phyloP scores from a whole-genome alignment of 2,329 filamentous ascomycete genomes.

The Dactylellina leptospora region DNA sequence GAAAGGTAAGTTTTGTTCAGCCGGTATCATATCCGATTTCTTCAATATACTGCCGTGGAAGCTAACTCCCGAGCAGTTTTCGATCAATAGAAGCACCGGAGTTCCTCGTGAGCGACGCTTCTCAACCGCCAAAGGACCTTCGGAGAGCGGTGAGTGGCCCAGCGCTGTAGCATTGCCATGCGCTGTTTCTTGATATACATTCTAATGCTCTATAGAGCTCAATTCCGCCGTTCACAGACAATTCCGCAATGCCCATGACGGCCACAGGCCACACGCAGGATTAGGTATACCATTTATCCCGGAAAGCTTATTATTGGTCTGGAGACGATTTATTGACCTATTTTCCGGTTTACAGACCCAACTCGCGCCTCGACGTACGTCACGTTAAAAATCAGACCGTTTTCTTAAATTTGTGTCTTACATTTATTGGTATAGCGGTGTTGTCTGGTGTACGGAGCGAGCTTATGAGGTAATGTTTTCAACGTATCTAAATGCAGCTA shows the following conservation, averaged over 20 bases:
- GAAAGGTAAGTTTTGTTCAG: slow-evolving; percentile 50
- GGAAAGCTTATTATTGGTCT: not conserved
- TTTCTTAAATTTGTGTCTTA: not conserved
- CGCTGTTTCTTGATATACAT: not conserved
- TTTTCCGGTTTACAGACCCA: slow-evolving; percentile 26
- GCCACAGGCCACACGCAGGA: slow-evolving; percentile 88
- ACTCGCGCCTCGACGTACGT: slow-evolving; percentile 53
- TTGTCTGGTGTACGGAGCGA: slow-evolving; percentile 90
- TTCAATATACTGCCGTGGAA: not conserved
- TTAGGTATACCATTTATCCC: slow-evolving; percentile 75
- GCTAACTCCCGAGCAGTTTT: slow-evolving; percentile 30
- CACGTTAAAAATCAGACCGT: not conserved
- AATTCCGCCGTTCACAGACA: slow-evolving; percentile 85
- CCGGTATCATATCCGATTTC: slow-evolving; percentile 27
- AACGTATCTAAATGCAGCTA: not conserved
- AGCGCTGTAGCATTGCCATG: not conserved
- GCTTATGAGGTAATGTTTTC: slow-evolving; percentile 67
- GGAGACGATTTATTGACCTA: not conserved
- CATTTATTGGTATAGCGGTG: slow-evolving; percentile 70
- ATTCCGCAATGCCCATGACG: slow-evolving; percentile 88
- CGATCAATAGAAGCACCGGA: slow-evolving; percentile 47
- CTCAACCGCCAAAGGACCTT: slow-evolving; percentile 47
- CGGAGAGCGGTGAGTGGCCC: slow-evolving; percentile 47
- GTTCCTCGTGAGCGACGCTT: slow-evolving; percentile 48
- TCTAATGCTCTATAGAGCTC: slow-evolving; percentile 68